Evolutionary conservation across 1,284 basidiomycete species (phyloP).

Genomic region (Microstroma glucosiphilum): DNA sequence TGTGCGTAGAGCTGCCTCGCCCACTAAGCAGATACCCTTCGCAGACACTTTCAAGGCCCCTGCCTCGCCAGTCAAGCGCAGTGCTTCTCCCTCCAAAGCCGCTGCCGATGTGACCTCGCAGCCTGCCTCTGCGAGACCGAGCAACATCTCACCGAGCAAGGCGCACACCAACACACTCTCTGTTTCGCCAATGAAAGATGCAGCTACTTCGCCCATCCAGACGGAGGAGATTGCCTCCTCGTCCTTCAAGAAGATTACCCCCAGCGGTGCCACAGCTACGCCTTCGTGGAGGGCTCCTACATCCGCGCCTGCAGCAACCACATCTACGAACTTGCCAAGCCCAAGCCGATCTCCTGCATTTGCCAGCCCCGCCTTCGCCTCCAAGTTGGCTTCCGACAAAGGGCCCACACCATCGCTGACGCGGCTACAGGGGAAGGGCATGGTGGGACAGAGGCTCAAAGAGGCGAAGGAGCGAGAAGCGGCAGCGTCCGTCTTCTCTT

Average conservation of each 20-base stretch:
- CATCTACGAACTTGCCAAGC: too few species aligned
- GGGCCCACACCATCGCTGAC: slow-evolving; percentile 33
- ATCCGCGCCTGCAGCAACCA: slow-evolving; percentile 12
- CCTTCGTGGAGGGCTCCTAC: slow-evolving; percentile 2
- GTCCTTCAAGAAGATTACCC: slow-evolving; percentile 3
- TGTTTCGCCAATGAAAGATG: slow-evolving; percentile 22
- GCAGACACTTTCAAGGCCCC: not conserved
- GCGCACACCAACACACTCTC: slow-evolving; percentile 8
- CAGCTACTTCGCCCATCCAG: slow-evolving; percentile 31
- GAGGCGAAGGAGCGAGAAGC: slow-evolving; percentile 37
- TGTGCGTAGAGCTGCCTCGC: not conserved
- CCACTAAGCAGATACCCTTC: not conserved
- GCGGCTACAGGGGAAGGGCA: slow-evolving; percentile 32
- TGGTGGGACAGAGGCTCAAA: slow-evolving; percentile 40
- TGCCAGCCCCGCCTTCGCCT: slow-evolving; percentile 7
- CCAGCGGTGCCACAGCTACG: not conserved
- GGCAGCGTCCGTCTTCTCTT: not conserved
- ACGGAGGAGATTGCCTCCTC: slow-evolving; percentile 17
- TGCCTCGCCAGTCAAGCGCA: not conserved
- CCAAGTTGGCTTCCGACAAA: slow-evolving; percentile 21
- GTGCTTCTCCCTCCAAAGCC: slow-evolving; percentile 14
- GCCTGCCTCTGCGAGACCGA: not conserved
- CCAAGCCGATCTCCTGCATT: too few species aligned
- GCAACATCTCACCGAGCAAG: not conserved
- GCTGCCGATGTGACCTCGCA: not conserved